Evolutionary conservation across 2,329 filamentous ascomycete genomes (phyloP).

Genomic region (Exserohilum turcica): DNA sequence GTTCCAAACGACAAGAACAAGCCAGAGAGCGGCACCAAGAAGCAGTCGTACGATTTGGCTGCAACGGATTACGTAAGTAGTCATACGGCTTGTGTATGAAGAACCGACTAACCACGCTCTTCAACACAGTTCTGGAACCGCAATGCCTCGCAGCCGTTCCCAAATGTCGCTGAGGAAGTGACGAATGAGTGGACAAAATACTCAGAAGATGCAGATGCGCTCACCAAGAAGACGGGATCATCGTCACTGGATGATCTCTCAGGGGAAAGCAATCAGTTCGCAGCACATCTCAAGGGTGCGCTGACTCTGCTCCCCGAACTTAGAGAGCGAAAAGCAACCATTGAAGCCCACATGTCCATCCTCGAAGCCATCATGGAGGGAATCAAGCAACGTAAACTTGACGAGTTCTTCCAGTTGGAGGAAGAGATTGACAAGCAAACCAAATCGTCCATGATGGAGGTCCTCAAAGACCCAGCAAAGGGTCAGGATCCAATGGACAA

Average conservation of each 20-base stretch:
- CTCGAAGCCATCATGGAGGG: constrained; percentile 58
- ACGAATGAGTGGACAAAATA: constrained; percentile 92
- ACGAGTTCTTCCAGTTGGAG: constrained; percentile 95
- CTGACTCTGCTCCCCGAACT: constrained; percentile 92
- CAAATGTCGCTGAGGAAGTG: constrained; percentile 78
- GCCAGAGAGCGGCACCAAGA: constrained; percentile 74
- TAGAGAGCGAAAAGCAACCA: constrained; percentile 77
- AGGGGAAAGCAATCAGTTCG: constrained; percentile 84
- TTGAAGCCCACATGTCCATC: constrained; percentile 94
- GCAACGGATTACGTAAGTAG: constrained; percentile 72
- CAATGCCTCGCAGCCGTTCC: constrained; percentile 69
- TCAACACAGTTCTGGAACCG: constrained; percentile 76
- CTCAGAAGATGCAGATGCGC: constrained; percentile 91
- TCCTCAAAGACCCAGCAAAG: constrained; percentile 80
- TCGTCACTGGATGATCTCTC: constrained; percentile 91
- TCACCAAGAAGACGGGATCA: constrained; percentile 93
- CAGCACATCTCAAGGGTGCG: constrained; percentile 92
- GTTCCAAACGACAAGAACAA: constrained; percentile 78
- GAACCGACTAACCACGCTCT: not conserved
- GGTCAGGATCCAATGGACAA: constrained; percentile 87
- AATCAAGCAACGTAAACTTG: constrained; percentile 72
- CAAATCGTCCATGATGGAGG: constrained; percentile 73
- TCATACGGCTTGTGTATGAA: not conserved
- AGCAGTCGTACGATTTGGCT: constrained; percentile 88
- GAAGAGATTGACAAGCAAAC: constrained; percentile 86